These are phyloP conservation scores for Cucumis hystrix DNA, from an alignment of 306 rosid genomes.

Conservation along the genomic window DNA sequence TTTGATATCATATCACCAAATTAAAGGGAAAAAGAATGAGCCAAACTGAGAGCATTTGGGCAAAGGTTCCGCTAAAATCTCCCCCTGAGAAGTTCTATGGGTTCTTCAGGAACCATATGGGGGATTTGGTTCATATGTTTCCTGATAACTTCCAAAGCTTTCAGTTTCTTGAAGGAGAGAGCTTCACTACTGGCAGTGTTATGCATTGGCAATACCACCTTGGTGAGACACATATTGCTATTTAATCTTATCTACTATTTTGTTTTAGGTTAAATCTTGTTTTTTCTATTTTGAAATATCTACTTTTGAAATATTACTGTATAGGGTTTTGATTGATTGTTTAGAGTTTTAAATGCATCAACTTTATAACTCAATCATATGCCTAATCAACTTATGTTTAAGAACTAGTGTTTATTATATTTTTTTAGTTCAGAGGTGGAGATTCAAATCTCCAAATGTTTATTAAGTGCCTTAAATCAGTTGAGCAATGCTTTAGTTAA, in stretches of 20 bases:
- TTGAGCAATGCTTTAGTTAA: background rate
- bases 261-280: too few relatives aligned
- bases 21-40: background rate
- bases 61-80: constrained; percentile 8
- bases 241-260: background rate
- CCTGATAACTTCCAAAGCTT: constrained; percentile 5
- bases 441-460: background rate
- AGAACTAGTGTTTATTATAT: too few relatives aligned
- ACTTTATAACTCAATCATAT: too few relatives aligned
- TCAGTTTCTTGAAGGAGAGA: background rate
- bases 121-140: constrained; percentile 8
- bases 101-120: constrained; percentile 11
- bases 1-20: background rate
- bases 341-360: too few relatives aligned
- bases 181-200: background rate
- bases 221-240: background rate
- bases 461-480: too few relatives aligned
- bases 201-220: background rate
- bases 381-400: too few relatives aligned
- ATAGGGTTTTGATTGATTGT: too few relatives aligned
- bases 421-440: background rate
- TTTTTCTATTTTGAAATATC: too few relatives aligned
- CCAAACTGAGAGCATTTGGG: constrained; percentile 6
- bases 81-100: constrained; percentile 8
- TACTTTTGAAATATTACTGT: too few relatives aligned